Conservation (phyloP, 805 yeast genomes). For the Teunomyces panamensis region DNA sequence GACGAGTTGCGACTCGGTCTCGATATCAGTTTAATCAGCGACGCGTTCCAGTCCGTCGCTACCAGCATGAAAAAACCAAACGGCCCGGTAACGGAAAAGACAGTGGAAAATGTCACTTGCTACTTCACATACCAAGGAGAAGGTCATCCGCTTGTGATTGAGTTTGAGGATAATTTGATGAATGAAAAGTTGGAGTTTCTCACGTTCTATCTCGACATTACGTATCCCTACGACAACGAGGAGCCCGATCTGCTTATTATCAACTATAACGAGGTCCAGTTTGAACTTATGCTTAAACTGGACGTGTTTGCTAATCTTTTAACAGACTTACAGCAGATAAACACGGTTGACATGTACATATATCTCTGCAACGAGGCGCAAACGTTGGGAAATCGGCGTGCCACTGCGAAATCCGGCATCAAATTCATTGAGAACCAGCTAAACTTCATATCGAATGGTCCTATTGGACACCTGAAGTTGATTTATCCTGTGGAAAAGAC, state of each 20-base stretch:
- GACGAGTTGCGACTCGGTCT: constrained; percentile 27
- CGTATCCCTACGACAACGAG: constrained; percentile 19
- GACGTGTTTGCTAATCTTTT: constrained; percentile 35
- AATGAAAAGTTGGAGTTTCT: constrained; percentile 41
- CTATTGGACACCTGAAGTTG: constrained; percentile 69
- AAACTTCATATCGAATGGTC: constrained; percentile 64
- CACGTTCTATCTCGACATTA: constrained; percentile 32
- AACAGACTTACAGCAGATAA: constrained; percentile 34
- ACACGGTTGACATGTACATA: constrained; percentile 33
- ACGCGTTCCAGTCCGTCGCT: constrained; percentile 34
- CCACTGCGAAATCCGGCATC: constrained; percentile 3
- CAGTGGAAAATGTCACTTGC: constrained; percentile 27
- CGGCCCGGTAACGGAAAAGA: neutral
- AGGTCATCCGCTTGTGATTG: constrained; percentile 39
- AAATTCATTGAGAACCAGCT: constrained; percentile 33
- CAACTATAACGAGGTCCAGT: constrained; percentile 28
- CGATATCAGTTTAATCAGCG: constrained; percentile 33
- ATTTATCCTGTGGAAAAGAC: constrained; percentile 61
- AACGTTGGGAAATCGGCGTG: constrained; percentile 7
- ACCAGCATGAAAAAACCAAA: constrained; percentile 9
- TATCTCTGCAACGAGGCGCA: constrained; percentile 22
- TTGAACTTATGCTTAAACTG: constrained; percentile 38
- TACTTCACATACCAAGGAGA: constrained; percentile 36
- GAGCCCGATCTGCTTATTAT: constrained; percentile 20
- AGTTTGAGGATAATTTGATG: constrained; percentile 39